phyloP scores from a whole-genome alignment of 108 stramenopile species.

The Heterococcus sp. region DNA sequence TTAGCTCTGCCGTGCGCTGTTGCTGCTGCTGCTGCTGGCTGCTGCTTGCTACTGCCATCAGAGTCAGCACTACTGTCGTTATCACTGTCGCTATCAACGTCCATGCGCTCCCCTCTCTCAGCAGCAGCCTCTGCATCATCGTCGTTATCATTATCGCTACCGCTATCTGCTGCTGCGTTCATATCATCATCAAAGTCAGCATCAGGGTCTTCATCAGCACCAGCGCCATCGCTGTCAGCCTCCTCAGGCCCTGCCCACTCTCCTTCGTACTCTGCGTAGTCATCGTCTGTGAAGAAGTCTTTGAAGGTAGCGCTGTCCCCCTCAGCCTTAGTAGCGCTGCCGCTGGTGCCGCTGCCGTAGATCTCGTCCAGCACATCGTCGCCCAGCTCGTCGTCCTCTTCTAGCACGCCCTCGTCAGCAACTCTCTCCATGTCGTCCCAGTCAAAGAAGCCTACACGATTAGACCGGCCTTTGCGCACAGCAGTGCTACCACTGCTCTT shows the following conservation, averaged over 20 bases:
- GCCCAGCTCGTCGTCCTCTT: constrained; percentile 74
- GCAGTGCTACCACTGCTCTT: constrained; percentile 7
- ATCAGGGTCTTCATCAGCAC: constrained; percentile 20
- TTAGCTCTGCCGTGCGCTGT: constrained; percentile 12
- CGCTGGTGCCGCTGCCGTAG: constrained; percentile 53
- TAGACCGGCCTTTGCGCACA: constrained; percentile 70
- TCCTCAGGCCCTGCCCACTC: too few relatives aligned
- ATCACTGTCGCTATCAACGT: too few relatives aligned
- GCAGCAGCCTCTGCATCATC: constrained; percentile 39
- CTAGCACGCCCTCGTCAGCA: constrained; percentile 87
- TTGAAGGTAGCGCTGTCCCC: constrained; percentile 34
- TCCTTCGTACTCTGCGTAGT: constrained; percentile 8
- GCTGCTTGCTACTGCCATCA: not conserved
- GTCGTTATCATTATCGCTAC: constrained; percentile 49
- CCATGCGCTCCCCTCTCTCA: too few relatives aligned
- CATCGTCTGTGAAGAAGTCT: not conserved
- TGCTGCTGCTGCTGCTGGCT: not conserved
- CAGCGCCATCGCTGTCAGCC: constrained; percentile 12
- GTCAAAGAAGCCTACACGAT: constrained; percentile 89
- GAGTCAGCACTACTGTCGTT: not conserved
- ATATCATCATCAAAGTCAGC: constrained; percentile 49
- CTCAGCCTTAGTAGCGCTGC: constrained; percentile 46
- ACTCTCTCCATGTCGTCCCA: constrained; percentile 88
- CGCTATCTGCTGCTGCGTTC: constrained; percentile 51
- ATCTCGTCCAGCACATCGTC: constrained; percentile 49